phyloP scores from a whole-genome alignment of 164 flowering plant species.

The Liquidambar formosana region DNA sequence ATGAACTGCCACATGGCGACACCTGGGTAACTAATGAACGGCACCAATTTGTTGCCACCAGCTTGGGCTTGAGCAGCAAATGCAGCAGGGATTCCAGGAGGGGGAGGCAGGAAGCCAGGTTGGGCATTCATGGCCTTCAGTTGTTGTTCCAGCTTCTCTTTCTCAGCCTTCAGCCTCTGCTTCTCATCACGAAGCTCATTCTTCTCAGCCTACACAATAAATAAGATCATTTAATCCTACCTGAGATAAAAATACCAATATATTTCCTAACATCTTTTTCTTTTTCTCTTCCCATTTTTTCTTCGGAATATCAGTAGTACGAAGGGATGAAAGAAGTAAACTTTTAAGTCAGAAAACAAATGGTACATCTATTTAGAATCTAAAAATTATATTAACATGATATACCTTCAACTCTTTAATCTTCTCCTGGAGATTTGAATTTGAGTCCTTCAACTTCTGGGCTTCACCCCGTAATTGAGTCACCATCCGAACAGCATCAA shows the following conservation, averaged over 20 bases:
- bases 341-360: slow-evolving; percentile 7
- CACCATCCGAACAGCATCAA: slow-evolving; percentile 88
- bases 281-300: background rate
- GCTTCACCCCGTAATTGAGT: slow-evolving; percentile 75
- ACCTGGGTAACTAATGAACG: slow-evolving; percentile 78
- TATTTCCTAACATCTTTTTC: background rate
- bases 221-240: background rate
- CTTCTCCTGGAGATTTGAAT: slow-evolving; percentile 73
- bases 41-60: slow-evolving; percentile 68
- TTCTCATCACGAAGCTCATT: slow-evolving; percentile 95
- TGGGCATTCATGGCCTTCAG: slow-evolving; percentile 59
- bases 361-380: background rate
- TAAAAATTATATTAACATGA: background rate
- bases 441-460: slow-evolving; percentile 79
- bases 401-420: slow-evolving; percentile 85
- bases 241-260: background rate
- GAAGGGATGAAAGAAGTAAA: no score
- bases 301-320: no score
- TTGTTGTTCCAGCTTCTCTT: slow-evolving; percentile 84
- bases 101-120: slow-evolving; percentile 64
- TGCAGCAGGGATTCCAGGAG: slow-evolving; percentile 61
- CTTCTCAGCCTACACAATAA: slow-evolving; percentile 61
- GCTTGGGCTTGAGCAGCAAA: slow-evolving; percentile 72
- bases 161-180: slow-evolving; percentile 78
- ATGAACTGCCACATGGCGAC: slow-evolving; percentile 98